Evolutionary conservation across 2,329 filamentous ascomycete genomes (phyloP).

Genomic region (Hypoxylon sp.): DNA sequence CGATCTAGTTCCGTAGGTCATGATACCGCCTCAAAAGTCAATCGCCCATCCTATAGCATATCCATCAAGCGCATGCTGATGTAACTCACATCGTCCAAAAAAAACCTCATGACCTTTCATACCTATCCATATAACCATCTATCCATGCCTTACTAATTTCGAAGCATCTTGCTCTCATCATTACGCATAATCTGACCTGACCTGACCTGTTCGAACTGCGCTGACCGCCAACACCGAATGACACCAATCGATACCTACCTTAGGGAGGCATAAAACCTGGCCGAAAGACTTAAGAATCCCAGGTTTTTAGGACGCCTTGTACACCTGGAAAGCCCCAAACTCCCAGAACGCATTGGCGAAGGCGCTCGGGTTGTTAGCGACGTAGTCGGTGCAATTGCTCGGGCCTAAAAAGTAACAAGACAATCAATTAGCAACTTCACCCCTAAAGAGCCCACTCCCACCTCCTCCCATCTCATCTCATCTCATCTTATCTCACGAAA

Average conservation of each 20-base stretch:
- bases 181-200: slow-evolving; percentile 1
- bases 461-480: neutral
- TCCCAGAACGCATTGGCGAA: slow-evolving; percentile 75
- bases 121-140: slow-evolving; percentile 15
- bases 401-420: too few species aligned
- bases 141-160: slow-evolving; percentile 6
- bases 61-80: neutral
- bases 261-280: too few species aligned
- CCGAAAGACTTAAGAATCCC: neutral
- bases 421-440: slow-evolving; percentile 37
- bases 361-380: slow-evolving; percentile 66
- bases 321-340: slow-evolving; percentile 72
- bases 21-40: neutral
- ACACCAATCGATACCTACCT: slow-evolving; percentile 24
- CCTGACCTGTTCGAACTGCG: neutral
- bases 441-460: neutral
- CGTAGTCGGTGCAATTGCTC: slow-evolving; percentile 67
- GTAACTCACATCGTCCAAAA: slow-evolving; percentile 1
- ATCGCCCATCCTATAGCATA: neutral
- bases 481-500: neutral
- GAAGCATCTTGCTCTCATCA: slow-evolving; percentile 1
- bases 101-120: slow-evolving; percentile 1
- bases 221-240: slow-evolving; percentile 35
- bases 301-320: slow-evolving; percentile 56
- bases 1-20: slow-evolving; percentile 10